Evolutionary conservation across 75 land plant genomes (phyloP), one percentile per base, ranked within the genome.

Genomic region (Cupressus sempervirens): DNA sequence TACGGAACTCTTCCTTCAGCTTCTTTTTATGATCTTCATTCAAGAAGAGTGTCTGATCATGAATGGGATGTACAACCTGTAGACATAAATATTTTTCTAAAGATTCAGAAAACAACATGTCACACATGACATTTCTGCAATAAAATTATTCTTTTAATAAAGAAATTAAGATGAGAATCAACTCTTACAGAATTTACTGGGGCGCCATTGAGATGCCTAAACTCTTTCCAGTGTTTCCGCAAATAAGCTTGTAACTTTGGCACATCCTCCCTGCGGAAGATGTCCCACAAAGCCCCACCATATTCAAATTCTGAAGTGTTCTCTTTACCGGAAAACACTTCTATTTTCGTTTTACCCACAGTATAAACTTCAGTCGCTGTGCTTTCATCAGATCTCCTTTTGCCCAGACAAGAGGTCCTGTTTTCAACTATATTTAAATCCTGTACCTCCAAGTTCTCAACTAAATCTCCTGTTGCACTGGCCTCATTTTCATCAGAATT

Each of bases 41-140:
- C 75, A 95, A 87, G 73, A 81, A 95, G 50, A 95, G 89, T 29
- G 88, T 85, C 79, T 96, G 98, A 82, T 96, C 96, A 85, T 93
- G 98, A 56, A 96, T 94, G 13, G 98, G 93, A 89, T 96, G 95
- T 74, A 86, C 56, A 83, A 96, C 91, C 97, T 95, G 84, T 54
- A 52, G 40, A 52, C 67, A 23, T 23, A 70, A 52, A 65, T 35
- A 76, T n/a, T 68, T n/a, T 74, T 40, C 0, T 43, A 43, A 32
- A 74, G 56, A 26, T 16, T n/a, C 29, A 48, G 36, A 54, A 45
- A 23, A 2, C 10, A 53, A 74, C 9, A 32, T 80, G 13, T 9
- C 4, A 1, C 20, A 36, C 68, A 80, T 36, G 43, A 29, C 26
- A 4, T 83, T 23, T 32, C n/a, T 32, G 58, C 30, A 35, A 26